Conservation (phyloP, 2,329 filamentous ascomycete genomes). For the Penicillium aurantiogriseum region DNA sequence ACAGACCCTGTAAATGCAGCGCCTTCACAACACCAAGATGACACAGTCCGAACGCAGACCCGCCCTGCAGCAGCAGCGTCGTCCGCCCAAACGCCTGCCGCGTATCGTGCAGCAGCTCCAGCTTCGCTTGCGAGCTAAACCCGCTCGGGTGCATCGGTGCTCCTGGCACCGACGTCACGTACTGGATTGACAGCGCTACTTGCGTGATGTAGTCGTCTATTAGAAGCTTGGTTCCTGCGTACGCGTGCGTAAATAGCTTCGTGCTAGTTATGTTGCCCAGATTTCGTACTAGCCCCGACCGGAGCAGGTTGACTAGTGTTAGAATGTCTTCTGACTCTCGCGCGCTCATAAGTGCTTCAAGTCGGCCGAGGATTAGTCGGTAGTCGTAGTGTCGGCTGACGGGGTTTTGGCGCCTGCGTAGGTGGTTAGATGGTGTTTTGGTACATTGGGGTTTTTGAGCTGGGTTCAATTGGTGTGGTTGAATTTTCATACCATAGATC, state of each 20-base stretch:
- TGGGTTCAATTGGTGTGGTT: neutral
- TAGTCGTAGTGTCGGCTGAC: slow-evolving; percentile 83
- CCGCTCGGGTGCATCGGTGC: slow-evolving; percentile 49
- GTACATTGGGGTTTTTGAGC: neutral
- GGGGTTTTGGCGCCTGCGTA: slow-evolving; percentile 73
- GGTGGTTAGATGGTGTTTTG: neutral
- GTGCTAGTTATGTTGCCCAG: slow-evolving; percentile 86
- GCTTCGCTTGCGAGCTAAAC: slow-evolving; percentile 72
- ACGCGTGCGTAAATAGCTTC: slow-evolving; percentile 78
- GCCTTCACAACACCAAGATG: slow-evolving; percentile 90
- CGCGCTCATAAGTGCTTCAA: slow-evolving; percentile 67
- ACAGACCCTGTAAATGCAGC: slow-evolving; percentile 71
- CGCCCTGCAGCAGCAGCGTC: slow-evolving; percentile 82
- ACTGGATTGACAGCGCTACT: slow-evolving; percentile 75
- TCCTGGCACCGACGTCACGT: slow-evolving; percentile 68
- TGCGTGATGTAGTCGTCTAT: slow-evolving; percentile 90
- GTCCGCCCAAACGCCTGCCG: slow-evolving; percentile 84
- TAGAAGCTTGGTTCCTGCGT: slow-evolving; percentile 82
- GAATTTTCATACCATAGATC: slow-evolving; percentile 65
- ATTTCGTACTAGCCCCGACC: slow-evolving; percentile 75
- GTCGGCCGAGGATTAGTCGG: slow-evolving; percentile 73
- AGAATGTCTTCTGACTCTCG: slow-evolving; percentile 71
- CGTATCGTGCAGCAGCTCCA: slow-evolving; percentile 83
- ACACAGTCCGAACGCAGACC: slow-evolving; percentile 86
- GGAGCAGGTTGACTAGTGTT: slow-evolving; percentile 72